phyloP scores from a whole-genome alignment of 108 stramenopile species.

The Cyclotella sp. region DNA sequence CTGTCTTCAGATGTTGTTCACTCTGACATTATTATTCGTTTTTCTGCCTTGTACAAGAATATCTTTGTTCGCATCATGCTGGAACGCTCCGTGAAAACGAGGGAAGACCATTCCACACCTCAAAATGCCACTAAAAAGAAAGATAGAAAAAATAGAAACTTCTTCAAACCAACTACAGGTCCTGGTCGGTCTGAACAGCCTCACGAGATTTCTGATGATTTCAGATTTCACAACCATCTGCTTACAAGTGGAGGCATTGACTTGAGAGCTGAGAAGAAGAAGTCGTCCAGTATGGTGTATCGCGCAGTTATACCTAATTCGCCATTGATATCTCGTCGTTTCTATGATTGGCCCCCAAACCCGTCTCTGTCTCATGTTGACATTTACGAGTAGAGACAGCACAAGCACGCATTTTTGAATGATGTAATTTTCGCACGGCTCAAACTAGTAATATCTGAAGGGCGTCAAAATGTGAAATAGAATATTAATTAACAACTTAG shows the following conservation, averaged over 20 bases:
- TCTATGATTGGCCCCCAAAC: constrained; percentile 84
- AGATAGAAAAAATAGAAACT: constrained; percentile 2
- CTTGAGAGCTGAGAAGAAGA: constrained; percentile 21
- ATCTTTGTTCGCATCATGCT: too few relatives aligned
- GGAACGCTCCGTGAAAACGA: too few relatives aligned
- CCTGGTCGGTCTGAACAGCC: too few relatives aligned
- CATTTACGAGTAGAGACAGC: neutral
- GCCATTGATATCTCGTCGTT: constrained; percentile 65
- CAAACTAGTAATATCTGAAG: too few relatives aligned
- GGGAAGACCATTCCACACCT: too few relatives aligned
- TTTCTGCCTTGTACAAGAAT: too few relatives aligned
- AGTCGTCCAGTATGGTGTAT: constrained; percentile 41
- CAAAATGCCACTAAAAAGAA: neutral
- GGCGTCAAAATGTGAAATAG: too few relatives aligned
- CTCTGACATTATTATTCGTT: too few relatives aligned
- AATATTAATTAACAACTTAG: too few relatives aligned
- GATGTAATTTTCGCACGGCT: too few relatives aligned
- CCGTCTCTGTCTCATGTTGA: constrained; percentile 41
- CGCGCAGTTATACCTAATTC: constrained; percentile 71
- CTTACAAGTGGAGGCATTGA: constrained; percentile 39
- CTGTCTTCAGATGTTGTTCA: too few relatives aligned
- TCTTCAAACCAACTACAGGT: neutral
- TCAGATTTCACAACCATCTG: constrained; percentile 50
- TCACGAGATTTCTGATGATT: constrained; percentile 10
- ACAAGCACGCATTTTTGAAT: too few relatives aligned